A percentile compares a stretch with the other conserved stretches of the same genome.
These are phyloP conservation scores for Alternaria rosae DNA, from an alignment of 2,329 filamentous ascomycete species.

Conservation along the genomic window DNA sequence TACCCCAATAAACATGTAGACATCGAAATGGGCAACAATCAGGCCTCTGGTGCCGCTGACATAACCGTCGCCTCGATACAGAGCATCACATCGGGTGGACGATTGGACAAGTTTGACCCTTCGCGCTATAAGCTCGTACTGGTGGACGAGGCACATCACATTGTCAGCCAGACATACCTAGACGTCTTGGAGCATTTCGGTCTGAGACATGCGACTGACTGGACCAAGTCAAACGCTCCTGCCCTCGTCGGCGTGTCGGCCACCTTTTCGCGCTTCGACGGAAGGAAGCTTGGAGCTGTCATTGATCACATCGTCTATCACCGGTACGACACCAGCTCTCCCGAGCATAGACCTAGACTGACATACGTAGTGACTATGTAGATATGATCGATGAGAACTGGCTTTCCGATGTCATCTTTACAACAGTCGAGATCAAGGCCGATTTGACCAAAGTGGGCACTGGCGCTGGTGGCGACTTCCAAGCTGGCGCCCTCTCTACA, in stretches of 20 bases:
- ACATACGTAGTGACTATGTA: slow-evolving; percentile 64
- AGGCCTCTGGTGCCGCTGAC: slow-evolving; percentile 81
- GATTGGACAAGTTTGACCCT: slow-evolving; percentile 85
- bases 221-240: slow-evolving; percentile 36
- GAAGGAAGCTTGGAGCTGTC: slow-evolving; percentile 78
- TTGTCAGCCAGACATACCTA: slow-evolving; percentile 84
- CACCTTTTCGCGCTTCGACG: slow-evolving; percentile 80
- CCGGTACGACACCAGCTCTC: slow-evolving; percentile 56
- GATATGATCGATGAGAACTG: slow-evolving; percentile 89
- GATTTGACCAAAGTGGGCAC: slow-evolving; percentile 76
- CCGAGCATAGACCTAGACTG: background rate
- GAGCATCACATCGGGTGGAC: slow-evolving; percentile 78
- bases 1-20: slow-evolving; percentile 86
- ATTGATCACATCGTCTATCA: slow-evolving; percentile 98
- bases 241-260: slow-evolving; percentile 90
- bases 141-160: slow-evolving; percentile 97
- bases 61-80: slow-evolving; percentile 93
- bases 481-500: slow-evolving; percentile 75
- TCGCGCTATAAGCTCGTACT: slow-evolving; percentile 84
- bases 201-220: slow-evolving; percentile 61
- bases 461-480: slow-evolving; percentile 77
- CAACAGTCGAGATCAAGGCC: slow-evolving; percentile 83
- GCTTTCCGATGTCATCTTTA: slow-evolving; percentile 92
- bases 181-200: slow-evolving; percentile 80
- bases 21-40: slow-evolving; percentile 85